A percentile compares a stretch with the other conserved stretches of the same genome.
phyloP scores from a whole-genome alignment of 176 grass and related monocot species.

The Aechmea fasciata region DNA sequence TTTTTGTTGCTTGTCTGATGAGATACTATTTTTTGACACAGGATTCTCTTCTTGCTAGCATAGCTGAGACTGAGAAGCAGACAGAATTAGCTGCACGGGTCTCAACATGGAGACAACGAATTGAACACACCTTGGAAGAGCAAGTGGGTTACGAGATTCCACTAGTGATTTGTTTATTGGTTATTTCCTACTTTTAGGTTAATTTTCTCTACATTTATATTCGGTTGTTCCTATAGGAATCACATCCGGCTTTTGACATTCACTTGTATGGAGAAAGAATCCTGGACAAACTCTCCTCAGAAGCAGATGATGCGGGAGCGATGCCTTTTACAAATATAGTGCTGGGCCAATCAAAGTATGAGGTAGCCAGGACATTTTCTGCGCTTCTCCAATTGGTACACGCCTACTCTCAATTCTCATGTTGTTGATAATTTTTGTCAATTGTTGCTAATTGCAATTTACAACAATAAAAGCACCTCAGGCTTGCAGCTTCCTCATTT shows the following conservation, averaged over 20 bases:
- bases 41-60: conserved; percentile 69
- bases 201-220: not conserved
- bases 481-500: not conserved
- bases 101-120: conserved; percentile 90
- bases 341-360: conserved; percentile 47
- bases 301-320: conserved; percentile 27
- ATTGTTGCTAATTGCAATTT: not conserved
- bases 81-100: conserved; percentile 83
- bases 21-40: conserved; percentile 6
- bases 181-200: not conserved
- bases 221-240: conserved; percentile 44
- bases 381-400: conserved; percentile 96
- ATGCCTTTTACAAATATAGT: conserved; percentile 70
- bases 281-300: conserved; percentile 43
- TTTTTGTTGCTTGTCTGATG: not conserved
- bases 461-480: not conserved
- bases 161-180: not conserved
- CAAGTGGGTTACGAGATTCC: conserved; percentile 39
- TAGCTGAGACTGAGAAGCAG: conserved; percentile 72
- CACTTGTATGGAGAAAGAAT: conserved; percentile 78
- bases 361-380: conserved; percentile 90
- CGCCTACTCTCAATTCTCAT: not conserved
- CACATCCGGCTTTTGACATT: conserved; percentile 85
- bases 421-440: conserved; percentile 1
- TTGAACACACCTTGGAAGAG: conserved; percentile 79